Evolutionary conservation across 768 basidiomycete genomes (phyloP).

Genomic region (Pleurotus tuoliensis): DNA sequence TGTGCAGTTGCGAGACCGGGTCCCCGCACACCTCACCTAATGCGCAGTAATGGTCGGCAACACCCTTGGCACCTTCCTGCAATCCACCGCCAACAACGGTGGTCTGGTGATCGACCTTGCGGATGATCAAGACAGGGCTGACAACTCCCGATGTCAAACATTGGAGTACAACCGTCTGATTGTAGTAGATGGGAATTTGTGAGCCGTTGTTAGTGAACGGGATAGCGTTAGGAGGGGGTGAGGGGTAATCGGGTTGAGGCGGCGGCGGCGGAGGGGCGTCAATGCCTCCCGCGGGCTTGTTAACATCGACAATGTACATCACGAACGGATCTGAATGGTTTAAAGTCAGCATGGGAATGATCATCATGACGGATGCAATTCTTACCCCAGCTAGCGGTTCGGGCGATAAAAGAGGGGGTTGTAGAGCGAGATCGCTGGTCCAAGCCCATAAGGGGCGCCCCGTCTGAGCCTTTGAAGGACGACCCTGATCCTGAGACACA

Average conservation of each 20-base stretch:
- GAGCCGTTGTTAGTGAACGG: slow-evolving; percentile 79
- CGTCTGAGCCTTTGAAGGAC: slow-evolving; percentile 92
- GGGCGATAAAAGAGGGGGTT: slow-evolving; percentile 84
- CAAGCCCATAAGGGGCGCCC: slow-evolving; percentile 78
- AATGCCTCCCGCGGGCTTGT: slow-evolving; percentile 73
- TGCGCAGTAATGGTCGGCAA: slow-evolving; percentile 78
- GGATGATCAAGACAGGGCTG: slow-evolving; percentile 89
- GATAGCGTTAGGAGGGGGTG: slow-evolving; percentile 88
- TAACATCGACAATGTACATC: slow-evolving; percentile 96
- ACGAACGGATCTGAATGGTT: slow-evolving; percentile 75
- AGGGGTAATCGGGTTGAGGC: slow-evolving; percentile 85
- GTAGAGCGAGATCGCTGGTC: slow-evolving; percentile 66
- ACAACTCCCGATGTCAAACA: slow-evolving; percentile 93
- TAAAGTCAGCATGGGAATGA: slow-evolving; percentile 2
- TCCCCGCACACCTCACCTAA: slow-evolving; percentile 90
- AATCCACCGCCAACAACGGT: slow-evolving; percentile 89
- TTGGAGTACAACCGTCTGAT: slow-evolving; percentile 92
- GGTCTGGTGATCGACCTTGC: slow-evolving; percentile 89
- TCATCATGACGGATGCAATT: slow-evolving; percentile 11
- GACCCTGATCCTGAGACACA: slow-evolving; percentile 93
- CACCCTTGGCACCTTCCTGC: slow-evolving; percentile 81
- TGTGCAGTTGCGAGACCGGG: slow-evolving; percentile 93
- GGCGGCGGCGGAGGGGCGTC: slow-evolving; percentile 79
- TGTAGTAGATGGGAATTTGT: slow-evolving; percentile 92
- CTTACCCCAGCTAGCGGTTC: slow-evolving; percentile 87